These are phyloP conservation scores for Pestalotiopsis sp. DNA, from an alignment of 2,329 filamentous ascomycete species.

Conservation along the genomic window DNA sequence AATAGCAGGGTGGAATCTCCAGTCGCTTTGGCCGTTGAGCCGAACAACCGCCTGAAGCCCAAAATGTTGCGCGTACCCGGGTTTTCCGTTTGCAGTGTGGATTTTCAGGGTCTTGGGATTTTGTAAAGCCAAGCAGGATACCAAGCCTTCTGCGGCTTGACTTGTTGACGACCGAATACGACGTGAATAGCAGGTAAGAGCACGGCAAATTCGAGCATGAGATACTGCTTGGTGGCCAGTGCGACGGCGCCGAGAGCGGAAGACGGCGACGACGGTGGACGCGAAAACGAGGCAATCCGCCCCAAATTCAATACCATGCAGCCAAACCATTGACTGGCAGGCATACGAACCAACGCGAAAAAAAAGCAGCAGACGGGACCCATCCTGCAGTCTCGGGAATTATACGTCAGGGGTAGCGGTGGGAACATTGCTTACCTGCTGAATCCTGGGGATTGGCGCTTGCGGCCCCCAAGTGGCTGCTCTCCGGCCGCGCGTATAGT, in stretches of 20 bases:
- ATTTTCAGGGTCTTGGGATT: not conserved
- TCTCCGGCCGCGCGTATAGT: slow-evolving; percentile 12
- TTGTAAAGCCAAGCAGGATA: not conserved
- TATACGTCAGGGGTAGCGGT: not conserved
- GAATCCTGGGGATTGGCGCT: not conserved
- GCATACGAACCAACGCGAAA: not conserved
- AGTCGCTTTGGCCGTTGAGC: not conserved
- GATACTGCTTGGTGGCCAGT: not conserved
- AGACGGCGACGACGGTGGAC: not conserved
- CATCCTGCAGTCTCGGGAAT: not conserved
- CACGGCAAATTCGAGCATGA: not conserved
- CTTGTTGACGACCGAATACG: not conserved
- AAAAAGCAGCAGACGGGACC: not conserved
- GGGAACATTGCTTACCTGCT: slow-evolving; percentile 5
- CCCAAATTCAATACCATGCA: not conserved
- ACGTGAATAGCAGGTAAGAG: not conserved
- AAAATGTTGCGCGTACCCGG: not conserved
- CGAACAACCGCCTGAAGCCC: not conserved
- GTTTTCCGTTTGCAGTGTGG: not conserved
- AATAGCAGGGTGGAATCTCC: not conserved
- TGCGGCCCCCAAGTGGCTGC: not conserved
- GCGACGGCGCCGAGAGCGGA: not conserved
- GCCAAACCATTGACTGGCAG: not conserved
- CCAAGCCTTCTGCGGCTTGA: not conserved
- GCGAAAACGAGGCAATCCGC: not conserved